Evolutionary conservation across 1,284 basidiomycete genomes (phyloP), one percentile per base, ranked within the genome.

Genomic region (Austroboletus novae-zelandiae): DNA sequence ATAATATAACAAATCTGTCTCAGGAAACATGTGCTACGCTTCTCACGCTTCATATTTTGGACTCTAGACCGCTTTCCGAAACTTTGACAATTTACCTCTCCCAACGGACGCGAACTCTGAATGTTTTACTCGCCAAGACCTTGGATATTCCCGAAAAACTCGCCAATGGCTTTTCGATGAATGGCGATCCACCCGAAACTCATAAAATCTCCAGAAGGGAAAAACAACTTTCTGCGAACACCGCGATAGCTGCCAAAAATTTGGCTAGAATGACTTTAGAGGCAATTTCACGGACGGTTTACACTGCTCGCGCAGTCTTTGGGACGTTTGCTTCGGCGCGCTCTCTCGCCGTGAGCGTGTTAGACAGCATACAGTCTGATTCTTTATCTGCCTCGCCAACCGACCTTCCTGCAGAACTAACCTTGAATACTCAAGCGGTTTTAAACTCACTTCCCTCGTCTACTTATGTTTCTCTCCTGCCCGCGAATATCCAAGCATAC

Each of bases 21-120:
- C 56, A 92, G 87, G 81, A 84, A 53, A 76, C 79, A 1, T 89
- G 89, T 55, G 83, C 90, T 5, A 84, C 84, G 2, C 74, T 94
- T 8, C 73, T 94, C 10, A 85, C 89, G 1, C 77, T 95, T 36
- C 86, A 94, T 64, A 76, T 95, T 11, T 77, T 96, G 18, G 92
- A 95, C 64, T 89, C 89, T 13, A 76, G 86, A 42, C 87, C 91
- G 3, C 70, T 94, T 5, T 66, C 74, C 9, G 90, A 93, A 43
- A 85, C 86, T 0, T 71, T 94, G 31, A 72, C 77, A 6, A 76
- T 86, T 9, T 80, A 89, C 52, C 78, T 95, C 5, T 69, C 75
- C 0, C 91, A 94, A 65, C 80, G 93, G 8, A 75, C 79, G 14
- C 85, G 81, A 65, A 79, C 84, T 0, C 65, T 94, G 3, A 76